phyloP scores from a whole-genome alignment of 305 asterid genomes.

The Solanum hybrid region DNA sequence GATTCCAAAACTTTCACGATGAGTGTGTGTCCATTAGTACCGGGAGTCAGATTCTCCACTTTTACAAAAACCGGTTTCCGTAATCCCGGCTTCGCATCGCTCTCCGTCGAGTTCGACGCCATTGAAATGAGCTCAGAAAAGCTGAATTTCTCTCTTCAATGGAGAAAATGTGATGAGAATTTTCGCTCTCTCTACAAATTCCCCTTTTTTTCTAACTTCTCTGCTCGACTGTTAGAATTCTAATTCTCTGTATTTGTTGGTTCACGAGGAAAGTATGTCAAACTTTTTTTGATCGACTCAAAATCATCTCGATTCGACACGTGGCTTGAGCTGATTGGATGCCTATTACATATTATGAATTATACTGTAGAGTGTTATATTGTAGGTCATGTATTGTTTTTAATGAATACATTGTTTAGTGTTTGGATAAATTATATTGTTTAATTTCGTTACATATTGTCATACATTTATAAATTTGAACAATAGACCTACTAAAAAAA shows the following conservation, averaged over 20 bases:
- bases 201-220: background rate
- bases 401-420: background rate
- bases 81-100: constrained; percentile 11
- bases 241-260: background rate
- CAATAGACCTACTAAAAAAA: background rate
- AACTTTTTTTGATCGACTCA: background rate
- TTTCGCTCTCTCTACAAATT: background rate
- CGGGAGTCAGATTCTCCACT: constrained; percentile 49
- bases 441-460: too few species aligned
- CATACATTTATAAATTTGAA: background rate
- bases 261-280: constrained; percentile 1
- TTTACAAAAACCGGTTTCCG: constrained; percentile 59
- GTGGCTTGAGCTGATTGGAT: background rate
- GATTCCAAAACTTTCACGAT: constrained; percentile 41
- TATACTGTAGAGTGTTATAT: too few species aligned
- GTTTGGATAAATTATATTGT: too few species aligned
- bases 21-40: constrained; percentile 48
- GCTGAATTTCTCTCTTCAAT: background rate
- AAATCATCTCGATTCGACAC: background rate
- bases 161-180: background rate
- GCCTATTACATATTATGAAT: background rate
- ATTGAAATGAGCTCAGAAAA: constrained; percentile 10
- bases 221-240: background rate
- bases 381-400: background rate
- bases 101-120: constrained; percentile 25